Base-by-base conservation (phyloP, 148 eudicot genomes). In the Rhododendron mucronatum region DNA sequence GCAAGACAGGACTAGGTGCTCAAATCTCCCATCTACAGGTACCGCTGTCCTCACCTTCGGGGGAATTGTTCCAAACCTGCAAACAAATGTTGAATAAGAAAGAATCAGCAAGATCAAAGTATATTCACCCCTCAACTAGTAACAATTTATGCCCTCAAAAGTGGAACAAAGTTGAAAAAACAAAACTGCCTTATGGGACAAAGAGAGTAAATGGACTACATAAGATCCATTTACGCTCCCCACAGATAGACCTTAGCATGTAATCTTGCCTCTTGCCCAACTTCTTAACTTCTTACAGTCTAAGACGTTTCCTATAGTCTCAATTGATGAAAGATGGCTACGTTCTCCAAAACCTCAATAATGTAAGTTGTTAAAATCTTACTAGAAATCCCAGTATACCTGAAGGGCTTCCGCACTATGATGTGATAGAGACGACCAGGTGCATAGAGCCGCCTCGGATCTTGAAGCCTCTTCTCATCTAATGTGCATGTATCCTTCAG, bases 361-460 rank as follows among this genome's bases (percentile, higher is more conserved):
- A 44, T 23, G 30, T 18, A 13, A 35, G 41, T 84, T 2, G 35
- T 48, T 21, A 59, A 73, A 73, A 11, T 48, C 23, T 50, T 50
- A 71, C 26, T 16, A 69, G 86, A 51, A 51, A 67, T 18, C 57
- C 12, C 51, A 26, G 20, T 51, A 75, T 95, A 96, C 99, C 95
- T 91, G 90, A 93, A 95, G 83, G 98, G 93, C 86, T 91, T 93
- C 85, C 99, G 88, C 85, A 93, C 99, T 83, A 95, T 97, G 86
- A 97, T 93, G 92, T 97, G 99, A 93, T 97, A 97, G 77, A 97
- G 93, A 85, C 98, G 99, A 82, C 99, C 98, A 39, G 99, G 98
- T 69, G 96, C 98, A 93, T 94, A 97, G 51, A 97, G 92, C 65
- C 98, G 93, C 88, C 98, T 91, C 57, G 99, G 96, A 89, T 95